Conservation (phyloP, 2,329 filamentous ascomycete species). For the Aspergillus texensis region DNA sequence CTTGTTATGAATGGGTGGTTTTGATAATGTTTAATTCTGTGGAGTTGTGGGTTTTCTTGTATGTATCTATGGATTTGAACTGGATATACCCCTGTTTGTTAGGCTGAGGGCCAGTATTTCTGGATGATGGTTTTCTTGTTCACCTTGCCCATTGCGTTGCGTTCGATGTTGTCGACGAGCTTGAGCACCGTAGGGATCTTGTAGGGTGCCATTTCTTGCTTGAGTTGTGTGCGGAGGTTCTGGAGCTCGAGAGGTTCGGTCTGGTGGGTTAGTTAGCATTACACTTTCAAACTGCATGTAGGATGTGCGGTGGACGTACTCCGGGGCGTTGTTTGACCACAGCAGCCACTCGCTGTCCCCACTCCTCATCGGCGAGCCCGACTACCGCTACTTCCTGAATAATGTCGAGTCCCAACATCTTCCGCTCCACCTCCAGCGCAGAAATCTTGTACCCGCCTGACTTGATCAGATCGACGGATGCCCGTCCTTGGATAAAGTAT, state of each 20-base stretch:
- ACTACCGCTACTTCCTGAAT: constrained; percentile 58
- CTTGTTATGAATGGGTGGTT: neutral
- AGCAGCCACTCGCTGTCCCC: constrained; percentile 58
- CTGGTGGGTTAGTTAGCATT: constrained; percentile 21
- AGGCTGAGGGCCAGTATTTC: constrained; percentile 39
- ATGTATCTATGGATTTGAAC: neutral
- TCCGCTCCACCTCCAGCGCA: constrained; percentile 57
- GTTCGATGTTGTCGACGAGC: constrained; percentile 65
- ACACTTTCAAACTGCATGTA: neutral
- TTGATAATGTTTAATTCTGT: neutral
- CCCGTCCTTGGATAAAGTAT: constrained; percentile 58
- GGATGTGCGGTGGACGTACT: constrained; percentile 26
- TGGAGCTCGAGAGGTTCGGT: constrained; percentile 33
- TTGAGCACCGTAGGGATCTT: constrained; percentile 91
- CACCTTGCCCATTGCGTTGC: constrained; percentile 82
- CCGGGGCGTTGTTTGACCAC: constrained; percentile 47
- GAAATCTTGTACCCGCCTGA: constrained; percentile 60
- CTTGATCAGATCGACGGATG: constrained; percentile 58
- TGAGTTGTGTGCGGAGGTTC: constrained; percentile 37
- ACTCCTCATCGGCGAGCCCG: constrained; percentile 57
- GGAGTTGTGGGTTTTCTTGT: neutral
- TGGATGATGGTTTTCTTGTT: constrained; percentile 45
- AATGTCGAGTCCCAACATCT: constrained; percentile 52
- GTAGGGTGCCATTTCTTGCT: constrained; percentile 69
- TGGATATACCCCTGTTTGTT: neutral